Base-by-base conservation (phyloP, 176 grass and related monocot species). In the Dactylis glomerata region DNA sequence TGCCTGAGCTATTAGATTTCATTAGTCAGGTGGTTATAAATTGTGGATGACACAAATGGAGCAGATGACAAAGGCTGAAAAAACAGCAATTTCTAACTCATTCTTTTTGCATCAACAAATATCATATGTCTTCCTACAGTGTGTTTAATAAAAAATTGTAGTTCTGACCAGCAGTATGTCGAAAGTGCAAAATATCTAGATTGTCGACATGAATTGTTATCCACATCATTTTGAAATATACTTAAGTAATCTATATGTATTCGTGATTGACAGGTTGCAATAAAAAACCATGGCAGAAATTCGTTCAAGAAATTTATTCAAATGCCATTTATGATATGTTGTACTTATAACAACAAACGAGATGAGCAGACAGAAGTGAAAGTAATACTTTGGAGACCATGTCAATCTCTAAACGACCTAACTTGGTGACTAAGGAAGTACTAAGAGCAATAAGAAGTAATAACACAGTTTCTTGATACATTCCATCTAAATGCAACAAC, bases 151-250 rank as follows among this genome's bases (percentile, higher is more conserved):
- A 64, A 75, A 10, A 75, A 45, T 83, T 28, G 40, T 83, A 44
- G 50, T 45, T 73, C 71, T 46, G 36, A 73, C 9, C 19, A 75
- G 31, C 40, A 64, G 15, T 44, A 45, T 61, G 52, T 83, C 0
- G 27, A 56, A 54, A 73, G 38, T 73, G 30, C 14, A 30, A 68
- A 52, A 16, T 17, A 52, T 81, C 4, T 69, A 40, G 14, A 69
- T 64, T 47, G 19, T 30, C 15, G 3, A 47, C 26, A 79, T 31
- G 42, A 67, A 51, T 51, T 81, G 33, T 3, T 40, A 57, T 45
- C 19, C 12, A 31, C 24, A 42, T 32, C 38, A 45, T 72, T 82
- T 71, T 41, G 23, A 82, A 81, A 73, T 44, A 72, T 73, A 69
- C 36, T 58, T 70, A 44, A 7, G 38, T 42, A 42, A 10, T 41